Base-by-base conservation (phyloP, 805 yeast genomes). In the Spathaspora arborariae region DNA sequence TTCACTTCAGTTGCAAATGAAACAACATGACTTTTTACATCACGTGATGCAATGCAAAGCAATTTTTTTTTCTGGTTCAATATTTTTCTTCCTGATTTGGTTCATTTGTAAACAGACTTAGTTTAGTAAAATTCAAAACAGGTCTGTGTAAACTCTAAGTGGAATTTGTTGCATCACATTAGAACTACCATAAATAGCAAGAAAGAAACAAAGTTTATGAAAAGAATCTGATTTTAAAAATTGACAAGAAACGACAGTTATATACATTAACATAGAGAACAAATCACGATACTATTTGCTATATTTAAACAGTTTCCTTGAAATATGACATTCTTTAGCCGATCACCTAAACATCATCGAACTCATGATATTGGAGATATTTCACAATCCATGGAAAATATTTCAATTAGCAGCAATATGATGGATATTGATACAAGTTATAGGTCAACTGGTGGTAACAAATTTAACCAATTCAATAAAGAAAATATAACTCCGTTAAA, bases 381-480 rank as follows among this genome's bases (percentile, higher is more conserved):
- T 34, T 69, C 75, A 9, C 75, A 69, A 47, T 59, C 68, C 35
- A 62, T 72, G 63, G 77, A 72, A 54, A 72, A 72, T 50, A 72
- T 71, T 11, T 69, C 74, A 26, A 61, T 72, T 22, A 50, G 53
- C 46, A 57, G 59, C 41, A 62, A 62, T 39, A 53, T 56, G 57
- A 70, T 71, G 75, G 76, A 71, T 43, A 56, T 70, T 11, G 76
- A 72, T 51, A 58, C 71, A 10, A 58, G 65, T 33, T 62, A 54
- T 47, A 50, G 53, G 26, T 56, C 55, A 45, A 21, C 53, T 46
- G 34, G 45, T n/a, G 27, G 27, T 7, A 21, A 18, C 6, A 20
- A 26, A 13, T 40, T 35, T n/a, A 44, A 13, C 20, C 49, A 46
- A 34, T 47, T 61, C 33, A 67, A 67, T 45, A 68, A 68, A 45